Evolutionary conservation across 129 eudicot species (phyloP), one percentile per base, ranked within the genome.

Genomic region (Deinandra increscens): DNA sequence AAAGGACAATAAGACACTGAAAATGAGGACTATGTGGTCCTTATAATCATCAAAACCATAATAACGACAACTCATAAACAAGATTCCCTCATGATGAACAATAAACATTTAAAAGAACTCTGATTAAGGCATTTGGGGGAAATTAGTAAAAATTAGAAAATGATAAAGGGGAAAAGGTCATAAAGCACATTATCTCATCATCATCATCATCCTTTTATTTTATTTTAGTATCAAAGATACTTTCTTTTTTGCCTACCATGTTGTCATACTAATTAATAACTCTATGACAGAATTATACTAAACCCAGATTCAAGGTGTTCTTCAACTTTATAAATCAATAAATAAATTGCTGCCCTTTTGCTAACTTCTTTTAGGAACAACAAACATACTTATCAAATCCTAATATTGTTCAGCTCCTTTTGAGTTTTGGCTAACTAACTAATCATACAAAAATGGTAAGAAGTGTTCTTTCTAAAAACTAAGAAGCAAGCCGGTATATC

Each of bases 161-260:
- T 58, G 68, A 11, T 1, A 64, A 39, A 73, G 55, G 31, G 69
- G 36, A 10, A 54, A 77, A 67, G 81, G 51, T 7, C 66, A 75
- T 74, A 63, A 58, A 45, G 66, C 80, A 77, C 78, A 60, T 22
- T 68, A 61, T 69, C 75, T 76, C 75, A 76, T 76, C 51, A 76
- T 76, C 37, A 76, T 76, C 37, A 68, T 37, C 70, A 60, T 46
- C 38, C 33, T 42, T 68, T 33, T 46, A 14, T 46, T 60, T 58
- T 19, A 56, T 44, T 67, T 58, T 10, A 26, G 6, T 23, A 44
- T 44, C 11, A 51, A 49, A 6, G 17, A 6, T 7, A 41, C 65
- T 74, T 74, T 43, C 79, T 58, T 66, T 49, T 66, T 68, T 46
- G 68, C 66, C 53, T 58, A 29, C 79, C 59, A 38, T 75, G 49